Base-by-base conservation (phyloP, 306 rosid species). In the Fragaria vesca region DNA sequence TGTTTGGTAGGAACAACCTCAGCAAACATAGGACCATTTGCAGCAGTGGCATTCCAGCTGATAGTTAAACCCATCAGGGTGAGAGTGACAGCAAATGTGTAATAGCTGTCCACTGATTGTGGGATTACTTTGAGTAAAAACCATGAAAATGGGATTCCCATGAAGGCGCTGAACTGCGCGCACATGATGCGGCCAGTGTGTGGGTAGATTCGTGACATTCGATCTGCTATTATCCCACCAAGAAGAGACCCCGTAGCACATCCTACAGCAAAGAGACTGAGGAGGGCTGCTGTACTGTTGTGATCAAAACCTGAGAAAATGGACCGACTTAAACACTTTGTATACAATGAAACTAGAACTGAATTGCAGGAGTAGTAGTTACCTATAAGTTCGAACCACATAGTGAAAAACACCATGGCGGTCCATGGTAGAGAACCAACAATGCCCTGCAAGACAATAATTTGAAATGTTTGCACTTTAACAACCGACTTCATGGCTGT, bases 381-480 rank as follows among this genome's bases (percentile, higher is more conserved):
- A 93, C 99, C 99, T 16, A 95, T 88, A 67, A 95, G 85, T 87
- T 95, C 91, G 47, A 95, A 95, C 99, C 99, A 95, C 99, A 95
- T 93, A 51, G 99, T 95, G 90, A 95, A 93, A 91, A 95, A 95
- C 83, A 95, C 99, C 99, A 93, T 95, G 85, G 99, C 97, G 66
- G 97, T 95, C 99, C 99, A 95, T n/a, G 99, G 99, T 42, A 95
- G 88, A 9, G 97, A 95, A 43, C 97, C 97, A 72, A 95, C 82
- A 73, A 93, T 76, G 34, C 99, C 97, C 85, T 93, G 99, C 84
- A 95, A 71, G 79, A 95, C 99, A 69, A 95, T 91, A 57, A 95
- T 84, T 85, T 90, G 97, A 83, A 95, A 95, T 58, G 99, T 95
- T 81, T 76, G 40, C 81, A 95, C 93, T 88, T 90, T 91, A 79